A percentile compares a stretch with the other conserved stretches of the same genome.
phyloP scores from a whole-genome alignment of 805 yeast genomes.

The Yarrowia sp. region DNA sequence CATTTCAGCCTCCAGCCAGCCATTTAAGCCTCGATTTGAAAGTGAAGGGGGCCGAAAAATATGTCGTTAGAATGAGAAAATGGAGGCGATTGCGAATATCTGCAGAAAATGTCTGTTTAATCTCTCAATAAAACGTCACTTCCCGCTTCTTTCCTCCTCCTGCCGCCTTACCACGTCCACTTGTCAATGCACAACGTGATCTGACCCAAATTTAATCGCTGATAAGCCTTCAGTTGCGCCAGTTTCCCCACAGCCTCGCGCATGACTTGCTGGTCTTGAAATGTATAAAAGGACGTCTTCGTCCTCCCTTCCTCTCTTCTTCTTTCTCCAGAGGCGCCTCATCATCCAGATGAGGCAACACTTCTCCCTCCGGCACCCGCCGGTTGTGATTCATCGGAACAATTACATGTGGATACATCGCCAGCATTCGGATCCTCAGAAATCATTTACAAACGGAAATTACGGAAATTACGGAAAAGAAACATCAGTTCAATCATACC shows the following conservation, averaged over 20 bases:
- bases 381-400: conserved; percentile 33
- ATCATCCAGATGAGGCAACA: background rate
- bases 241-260: conserved; percentile 23
- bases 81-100: too few relatives aligned
- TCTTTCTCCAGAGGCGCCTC: conserved; percentile 18
- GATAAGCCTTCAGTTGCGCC: conserved; percentile 27
- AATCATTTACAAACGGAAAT: conserved; percentile 1
- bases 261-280: conserved; percentile 7
- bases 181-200: conserved; percentile 12
- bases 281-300: background rate
- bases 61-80: too few relatives aligned
- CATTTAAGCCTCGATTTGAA: background rate
- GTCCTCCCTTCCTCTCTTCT: background rate
- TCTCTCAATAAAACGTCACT: too few relatives aligned
- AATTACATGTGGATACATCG: background rate
- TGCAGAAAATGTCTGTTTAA: too few relatives aligned
- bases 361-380: conserved; percentile 14
- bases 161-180: conserved; percentile 9
- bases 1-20: background rate
- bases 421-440: background rate
- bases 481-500: background rate
- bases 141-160: too few relatives aligned
- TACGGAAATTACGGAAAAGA: background rate
- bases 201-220: conserved; percentile 1
- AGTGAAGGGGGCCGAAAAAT: too few relatives aligned